These are phyloP conservation scores for Paramecium bursaria DNA, from an alignment of 73 alveolate genomes.

Conservation along the genomic window DNA sequence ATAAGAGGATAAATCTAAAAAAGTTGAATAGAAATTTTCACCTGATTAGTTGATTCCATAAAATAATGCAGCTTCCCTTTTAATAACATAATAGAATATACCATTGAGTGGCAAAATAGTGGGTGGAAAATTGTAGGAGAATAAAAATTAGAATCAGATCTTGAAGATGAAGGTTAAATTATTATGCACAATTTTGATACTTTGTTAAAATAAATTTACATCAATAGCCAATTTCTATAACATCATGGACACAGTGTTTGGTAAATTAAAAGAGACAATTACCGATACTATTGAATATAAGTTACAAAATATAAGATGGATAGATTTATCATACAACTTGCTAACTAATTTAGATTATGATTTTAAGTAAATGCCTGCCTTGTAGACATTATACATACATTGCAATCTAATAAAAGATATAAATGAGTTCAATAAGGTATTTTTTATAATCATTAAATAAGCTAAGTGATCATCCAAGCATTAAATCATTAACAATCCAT, in stretches of 20 bases:
- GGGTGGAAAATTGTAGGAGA: constrained; percentile 49
- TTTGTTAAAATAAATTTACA: constrained; percentile 48
- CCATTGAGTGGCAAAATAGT: constrained; percentile 53
- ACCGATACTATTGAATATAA: too few species aligned
- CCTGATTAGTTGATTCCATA: constrained; percentile 35
- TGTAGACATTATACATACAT: constrained; percentile 18
- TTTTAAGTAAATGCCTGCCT: constrained; percentile 40
- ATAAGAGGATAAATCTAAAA: too few species aligned
- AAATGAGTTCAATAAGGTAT: constrained; percentile 30
- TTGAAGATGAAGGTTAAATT: constrained; percentile 27
- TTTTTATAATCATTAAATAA: not conserved
- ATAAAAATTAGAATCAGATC: constrained; percentile 31
- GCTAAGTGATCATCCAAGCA: constrained; percentile 3
- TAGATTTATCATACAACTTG: constrained; percentile 50
- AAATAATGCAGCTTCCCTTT: not conserved
- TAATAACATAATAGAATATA: constrained; percentile 41
- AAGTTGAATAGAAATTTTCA: not conserved
- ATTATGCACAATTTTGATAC: constrained; percentile 1
- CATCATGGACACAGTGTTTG: constrained; percentile 26
- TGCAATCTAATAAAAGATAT: constrained; percentile 21
- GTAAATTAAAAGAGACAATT: too few species aligned
- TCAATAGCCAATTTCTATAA: not conserved
- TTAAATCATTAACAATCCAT: constrained; percentile 26
- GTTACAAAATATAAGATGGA: constrained; percentile 43
- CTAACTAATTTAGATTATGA: constrained; percentile 17